phyloP scores from a whole-genome alignment of 164 flowering plant genomes.

The Hamamelis virginiana region DNA sequence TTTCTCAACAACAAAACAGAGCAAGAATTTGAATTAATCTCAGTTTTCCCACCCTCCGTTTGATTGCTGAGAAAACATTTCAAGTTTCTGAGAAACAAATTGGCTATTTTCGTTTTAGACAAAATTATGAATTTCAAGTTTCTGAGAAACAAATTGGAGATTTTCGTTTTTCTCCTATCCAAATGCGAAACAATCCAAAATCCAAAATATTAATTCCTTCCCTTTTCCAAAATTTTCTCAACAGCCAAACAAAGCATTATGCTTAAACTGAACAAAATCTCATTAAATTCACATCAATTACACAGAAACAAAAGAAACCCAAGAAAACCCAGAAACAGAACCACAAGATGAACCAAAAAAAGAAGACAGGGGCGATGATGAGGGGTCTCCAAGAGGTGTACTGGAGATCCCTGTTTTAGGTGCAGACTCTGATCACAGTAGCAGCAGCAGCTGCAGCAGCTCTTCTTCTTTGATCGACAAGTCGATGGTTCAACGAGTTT shows the following conservation, averaged over 20 bases:
- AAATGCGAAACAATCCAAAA: too few species aligned
- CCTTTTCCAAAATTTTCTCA: background rate
- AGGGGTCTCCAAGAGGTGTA: constrained; percentile 60
- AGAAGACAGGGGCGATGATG: constrained; percentile 14
- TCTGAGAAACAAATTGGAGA: too few species aligned
- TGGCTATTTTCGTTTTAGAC: too few species aligned
- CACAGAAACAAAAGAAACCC: constrained; percentile 14
- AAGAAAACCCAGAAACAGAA: constrained; percentile 28
- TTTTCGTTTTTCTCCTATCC: too few species aligned
- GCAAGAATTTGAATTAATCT: too few species aligned
- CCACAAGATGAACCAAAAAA: background rate
- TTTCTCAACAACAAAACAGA: too few species aligned
- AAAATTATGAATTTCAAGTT: too few species aligned
- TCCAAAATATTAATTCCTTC: background rate
- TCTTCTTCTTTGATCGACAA: constrained; percentile 14
- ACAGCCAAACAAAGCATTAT: constrained; percentile 4
- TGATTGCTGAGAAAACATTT: too few species aligned
- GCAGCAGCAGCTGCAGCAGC: constrained; percentile 33
- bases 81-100: too few species aligned
- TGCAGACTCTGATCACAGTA: constrained; percentile 42
- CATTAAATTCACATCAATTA: too few species aligned
- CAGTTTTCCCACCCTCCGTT: too few species aligned
- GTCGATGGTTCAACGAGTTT: background rate
- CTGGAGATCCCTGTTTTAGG: constrained; percentile 46
- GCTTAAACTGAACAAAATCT: background rate